phyloP scores from a whole-genome alignment of 441 rosid genomes.

The Capsella rubella region DNA sequence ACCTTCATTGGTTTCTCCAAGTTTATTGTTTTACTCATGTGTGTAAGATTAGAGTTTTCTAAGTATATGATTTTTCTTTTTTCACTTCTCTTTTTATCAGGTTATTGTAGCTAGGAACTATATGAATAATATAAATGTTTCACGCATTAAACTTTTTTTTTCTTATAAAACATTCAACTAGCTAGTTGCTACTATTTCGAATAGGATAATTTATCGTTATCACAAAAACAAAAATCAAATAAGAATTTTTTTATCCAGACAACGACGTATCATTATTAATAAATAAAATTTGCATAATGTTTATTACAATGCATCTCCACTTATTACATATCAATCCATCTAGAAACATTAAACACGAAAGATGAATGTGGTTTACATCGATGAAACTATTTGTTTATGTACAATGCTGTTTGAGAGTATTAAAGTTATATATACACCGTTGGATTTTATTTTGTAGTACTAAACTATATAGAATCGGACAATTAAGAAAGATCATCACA shows the following conservation, averaged over 20 bases:
- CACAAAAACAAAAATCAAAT: neutral
- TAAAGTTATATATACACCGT: conserved; percentile 26
- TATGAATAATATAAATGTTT: neutral
- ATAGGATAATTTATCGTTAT: neutral
- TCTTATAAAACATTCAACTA: neutral
- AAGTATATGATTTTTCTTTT: neutral
- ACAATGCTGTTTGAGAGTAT: neutral
- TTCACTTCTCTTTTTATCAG: neutral
- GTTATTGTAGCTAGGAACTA: neutral
- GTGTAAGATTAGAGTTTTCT: neutral
- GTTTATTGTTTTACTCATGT: neutral
- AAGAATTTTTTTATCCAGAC: neutral
- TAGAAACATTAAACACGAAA: conserved; percentile 30
- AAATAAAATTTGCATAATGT: neutral
- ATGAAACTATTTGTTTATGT: neutral
- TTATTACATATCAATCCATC: conserved; percentile 12
- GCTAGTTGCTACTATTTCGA: neutral
- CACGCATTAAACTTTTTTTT: neutral
- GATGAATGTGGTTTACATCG: neutral
- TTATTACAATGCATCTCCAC: conserved; percentile 12
- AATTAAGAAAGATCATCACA: conserved; percentile 20
- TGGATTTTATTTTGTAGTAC: conserved; percentile 13
- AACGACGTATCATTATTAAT: neutral
- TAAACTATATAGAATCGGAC: conserved; percentile 9
- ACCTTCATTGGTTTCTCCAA: neutral